phyloP scores from a whole-genome alignment of 768 basidiomycete species.

The Phaffia tasmanica region DNA sequence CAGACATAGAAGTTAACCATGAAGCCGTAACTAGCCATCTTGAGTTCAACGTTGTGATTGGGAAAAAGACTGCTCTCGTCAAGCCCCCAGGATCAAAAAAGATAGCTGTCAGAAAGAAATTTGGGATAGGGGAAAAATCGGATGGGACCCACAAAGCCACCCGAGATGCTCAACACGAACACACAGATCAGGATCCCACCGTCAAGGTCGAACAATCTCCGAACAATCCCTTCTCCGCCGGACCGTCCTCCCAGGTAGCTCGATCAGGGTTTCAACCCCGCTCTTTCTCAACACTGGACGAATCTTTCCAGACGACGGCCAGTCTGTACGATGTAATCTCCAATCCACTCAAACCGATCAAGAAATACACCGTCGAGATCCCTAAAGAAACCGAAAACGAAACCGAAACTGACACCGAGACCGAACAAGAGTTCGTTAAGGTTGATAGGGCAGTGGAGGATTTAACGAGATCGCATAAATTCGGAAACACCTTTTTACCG shows the following conservation, averaged over 20 bases:
- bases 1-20: slow-evolving; percentile 44
- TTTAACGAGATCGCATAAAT: slow-evolving; percentile 37
- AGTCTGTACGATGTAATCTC: slow-evolving; percentile 13
- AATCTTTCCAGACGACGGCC: background rate
- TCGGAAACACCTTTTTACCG: slow-evolving; percentile 55
- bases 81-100: slow-evolving; percentile 71
- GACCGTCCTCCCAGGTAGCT: slow-evolving; percentile 3
- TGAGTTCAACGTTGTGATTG: slow-evolving; percentile 69
- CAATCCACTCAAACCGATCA: slow-evolving; percentile 9
- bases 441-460: slow-evolving; percentile 35
- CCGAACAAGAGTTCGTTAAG: slow-evolving; percentile 38
- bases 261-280: background rate
- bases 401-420: background rate
- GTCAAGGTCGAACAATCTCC: background rate
- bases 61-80: slow-evolving; percentile 39
- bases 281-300: background rate
- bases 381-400: background rate
- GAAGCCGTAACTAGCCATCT: slow-evolving; percentile 44
- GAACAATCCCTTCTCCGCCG: background rate
- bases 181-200: background rate
- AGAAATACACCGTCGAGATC: slow-evolving; percentile 2
- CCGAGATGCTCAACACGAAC: background rate
- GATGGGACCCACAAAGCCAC: slow-evolving; percentile 20
- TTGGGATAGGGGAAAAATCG: slow-evolving; percentile 30
- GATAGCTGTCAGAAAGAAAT: slow-evolving; percentile 40